Base-by-base conservation (phyloP, 108 stramenopile species). In the Thalassiosira profunda region DNA sequence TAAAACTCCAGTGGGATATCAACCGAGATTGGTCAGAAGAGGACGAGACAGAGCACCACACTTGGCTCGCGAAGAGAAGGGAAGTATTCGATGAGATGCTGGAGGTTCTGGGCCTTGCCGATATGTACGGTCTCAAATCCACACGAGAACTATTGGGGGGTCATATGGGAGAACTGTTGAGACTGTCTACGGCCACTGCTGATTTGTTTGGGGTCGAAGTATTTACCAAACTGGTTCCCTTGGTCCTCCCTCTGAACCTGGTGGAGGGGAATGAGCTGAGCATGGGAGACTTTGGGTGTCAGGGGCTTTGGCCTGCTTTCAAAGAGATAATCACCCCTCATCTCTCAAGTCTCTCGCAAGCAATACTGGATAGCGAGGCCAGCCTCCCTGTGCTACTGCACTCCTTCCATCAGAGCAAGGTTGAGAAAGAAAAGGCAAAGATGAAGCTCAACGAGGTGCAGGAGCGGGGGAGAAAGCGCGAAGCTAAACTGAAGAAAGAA, bases 351-450 rank as follows among this genome's bases (percentile, higher is more conserved):
- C 43, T 62, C n/a, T 34, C 21, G 46, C 40, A 23, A 9, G 61
- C 46, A 28, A 46, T 30, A 34, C 17, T 62, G 3, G 37, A 62
- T 24, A 46, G 3, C 28, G 26, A 46, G 20, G 61, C 33, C 15
- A 46, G 33, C 30, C 48, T 62, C 31, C 44, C 61, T 3, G 23
- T 62, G 6, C 61, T 62, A 20, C 8, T 62, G 11, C 44, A 62
- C 25, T 62, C 61, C 3, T 62, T 23, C 28, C n/a, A n/a, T n/a
- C n/a, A n/a, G n/a, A n/a, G n/a, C n/a, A n/a, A n/a, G n/a, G n/a
- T n/a, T n/a, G n/a, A n/a, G n/a, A n/a, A n/a, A n/a, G n/a, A n/a
- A n/a, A n/a, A n/a, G n/a, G n/a, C n/a, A n/a, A n/a, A n/a, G n/a
- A n/a, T n/a, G n/a, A n/a, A n/a, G n/a, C n/a, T n/a, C n/a, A n/a